These are phyloP conservation scores for thale cress (Arabidopsis thaliana) DNA, from an alignment of 345 rosid species.

Conservation along the genomic window TAIR10.1 NC_003074.8:11924001-11924500, in stretches of 20 bases:
- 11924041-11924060: conserved; percentile 51
- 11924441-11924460: conserved; percentile 23
- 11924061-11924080: conserved; percentile 58
- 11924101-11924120: conserved; percentile 84
- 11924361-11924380: conserved; percentile 25
- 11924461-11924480: conserved; percentile 5
- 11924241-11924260: conserved; percentile 75
- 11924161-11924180: conserved; percentile 76
- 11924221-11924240: conserved; percentile 76
- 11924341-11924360: conserved; percentile 13
- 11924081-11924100: conserved; percentile 96
- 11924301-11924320: conserved; percentile 24
- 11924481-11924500: neutral
- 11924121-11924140: conserved; percentile 72
- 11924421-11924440: conserved; percentile 45
- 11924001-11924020: neutral
- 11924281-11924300: neutral
- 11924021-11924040: conserved; percentile 23
- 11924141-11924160: conserved; percentile 86
- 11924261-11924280: conserved; percentile 2
- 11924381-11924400: conserved; percentile 47
- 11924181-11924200: conserved; percentile 75
- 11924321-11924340: conserved; percentile 25
- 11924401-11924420: conserved; percentile 48
- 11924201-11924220: conserved; percentile 85